Evolutionary conservation across 306 rosid species (phyloP).

Genomic region (Elaeagnus macrophylla): DNA sequence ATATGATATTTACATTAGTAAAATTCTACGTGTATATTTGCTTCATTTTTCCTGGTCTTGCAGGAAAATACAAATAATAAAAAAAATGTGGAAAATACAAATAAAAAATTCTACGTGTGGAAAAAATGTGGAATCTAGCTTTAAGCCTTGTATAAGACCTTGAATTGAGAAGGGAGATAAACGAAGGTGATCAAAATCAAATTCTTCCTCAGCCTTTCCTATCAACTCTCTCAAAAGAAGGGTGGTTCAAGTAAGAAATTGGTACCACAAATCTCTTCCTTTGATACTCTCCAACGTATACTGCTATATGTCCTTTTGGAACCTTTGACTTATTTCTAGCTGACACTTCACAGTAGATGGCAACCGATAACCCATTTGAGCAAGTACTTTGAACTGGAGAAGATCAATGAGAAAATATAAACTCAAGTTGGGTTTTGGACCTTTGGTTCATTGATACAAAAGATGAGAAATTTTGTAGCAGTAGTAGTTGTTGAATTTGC

Average conservation of each 20-base stretch:
- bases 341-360: too few species aligned
- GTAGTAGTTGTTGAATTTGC: too few species aligned
- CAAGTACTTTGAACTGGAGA: too few species aligned
- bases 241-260: conserved; percentile 19
- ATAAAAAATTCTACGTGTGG: conserved; percentile 4
- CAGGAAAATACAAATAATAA: background rate
- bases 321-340: conserved; percentile 7
- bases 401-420: too few species aligned
- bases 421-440: too few species aligned
- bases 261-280: conserved; percentile 24
- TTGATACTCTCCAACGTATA: conserved; percentile 8
- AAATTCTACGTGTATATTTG: too few species aligned
- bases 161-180: conserved; percentile 49
- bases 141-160: conserved; percentile 20
- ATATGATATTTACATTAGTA: too few species aligned
- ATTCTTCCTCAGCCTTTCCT: conserved; percentile 60
- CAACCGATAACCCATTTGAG: too few species aligned
- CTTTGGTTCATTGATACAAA: too few species aligned
- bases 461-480: too few species aligned
- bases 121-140: background rate
- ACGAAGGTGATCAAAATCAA: conserved; percentile 63
- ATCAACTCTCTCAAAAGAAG: conserved; percentile 37
- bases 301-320: conserved; percentile 22
- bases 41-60: too few species aligned
- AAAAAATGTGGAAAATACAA: conserved; percentile 5